A percentile compares a stretch with the other conserved stretches of the same genome.
phyloP scores from a whole-genome alignment of 306 rosid genomes.

The Prunus mira region DNA sequence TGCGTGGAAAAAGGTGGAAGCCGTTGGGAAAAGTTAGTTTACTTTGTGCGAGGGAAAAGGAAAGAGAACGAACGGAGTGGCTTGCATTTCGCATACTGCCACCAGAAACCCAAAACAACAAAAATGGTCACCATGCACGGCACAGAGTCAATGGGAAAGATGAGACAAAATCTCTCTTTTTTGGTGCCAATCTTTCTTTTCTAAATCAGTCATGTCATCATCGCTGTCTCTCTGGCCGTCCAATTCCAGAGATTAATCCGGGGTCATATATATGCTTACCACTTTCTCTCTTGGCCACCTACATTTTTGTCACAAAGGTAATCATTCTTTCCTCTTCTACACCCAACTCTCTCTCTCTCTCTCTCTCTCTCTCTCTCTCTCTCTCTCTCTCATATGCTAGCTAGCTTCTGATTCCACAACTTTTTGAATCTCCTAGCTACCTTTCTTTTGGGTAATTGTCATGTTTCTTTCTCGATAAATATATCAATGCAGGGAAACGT shows the following conservation, averaged over 20 bases:
- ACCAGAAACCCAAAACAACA: constrained; percentile 13
- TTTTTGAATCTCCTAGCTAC: constrained; percentile 1
- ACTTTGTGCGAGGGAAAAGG: not conserved
- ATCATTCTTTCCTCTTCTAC: constrained; percentile 9
- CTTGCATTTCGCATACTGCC: constrained; percentile 42
- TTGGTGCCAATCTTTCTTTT: constrained; percentile 9
- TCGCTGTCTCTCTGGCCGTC: constrained; percentile 23
- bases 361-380: not conserved
- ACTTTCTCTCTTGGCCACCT: constrained; percentile 27
- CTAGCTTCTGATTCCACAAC: not conserved
- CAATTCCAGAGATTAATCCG: constrained; percentile 35
- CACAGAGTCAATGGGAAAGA: constrained; percentile 23
- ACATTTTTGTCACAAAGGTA: constrained; percentile 48
- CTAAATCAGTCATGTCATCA: constrained; percentile 50
- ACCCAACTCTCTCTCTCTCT: not conserved
- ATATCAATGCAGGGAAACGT: not conserved
- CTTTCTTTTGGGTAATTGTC: not conserved
- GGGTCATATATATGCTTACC: constrained; percentile 30
- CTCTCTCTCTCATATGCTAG: not conserved
- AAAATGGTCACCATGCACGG: constrained; percentile 4
- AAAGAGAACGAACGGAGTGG: constrained; percentile 34
- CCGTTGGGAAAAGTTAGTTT: constrained; percentile 14
- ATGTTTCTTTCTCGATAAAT: not conserved
- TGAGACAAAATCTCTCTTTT: constrained; percentile 21
- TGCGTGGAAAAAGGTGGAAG: not conserved